Percentiles rank a stretch among this genome's conserved stretches.
Conservation (phyloP, 2,329 filamentous ascomycete species). For the Amylocarpus encephaloides region DNA sequence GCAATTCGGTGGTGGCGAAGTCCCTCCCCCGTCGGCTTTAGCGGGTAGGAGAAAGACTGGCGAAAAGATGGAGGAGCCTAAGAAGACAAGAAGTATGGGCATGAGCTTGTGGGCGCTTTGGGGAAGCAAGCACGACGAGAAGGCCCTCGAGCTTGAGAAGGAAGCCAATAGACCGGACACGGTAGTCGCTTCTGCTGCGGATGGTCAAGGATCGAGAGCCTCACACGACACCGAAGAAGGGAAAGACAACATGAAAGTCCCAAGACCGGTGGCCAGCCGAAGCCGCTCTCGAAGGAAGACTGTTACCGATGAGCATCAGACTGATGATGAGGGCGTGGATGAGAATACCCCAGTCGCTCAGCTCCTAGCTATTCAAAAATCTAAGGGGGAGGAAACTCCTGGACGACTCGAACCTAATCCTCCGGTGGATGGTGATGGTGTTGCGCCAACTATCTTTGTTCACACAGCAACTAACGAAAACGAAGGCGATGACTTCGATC, state of each 20-base stretch:
- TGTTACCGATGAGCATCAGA: slow-evolving; percentile 48
- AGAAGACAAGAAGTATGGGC: slow-evolving; percentile 60
- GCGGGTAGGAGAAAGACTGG: slow-evolving; percentile 59
- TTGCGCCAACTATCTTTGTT: slow-evolving; percentile 16
- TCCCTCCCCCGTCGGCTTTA: slow-evolving; percentile 76
- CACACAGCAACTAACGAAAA: slow-evolving; percentile 28
- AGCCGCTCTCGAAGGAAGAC: slow-evolving; percentile 40
- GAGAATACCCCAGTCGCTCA: slow-evolving; percentile 40
- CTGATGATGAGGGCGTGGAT: slow-evolving; percentile 31
- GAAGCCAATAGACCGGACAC: slow-evolving; percentile 39
- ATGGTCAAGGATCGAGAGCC: slow-evolving; percentile 38
- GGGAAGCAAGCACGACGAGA: slow-evolving; percentile 84
- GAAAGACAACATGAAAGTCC: slow-evolving; percentile 9
- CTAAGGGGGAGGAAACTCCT: slow-evolving; percentile 32
- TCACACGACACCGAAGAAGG: slow-evolving; percentile 18
- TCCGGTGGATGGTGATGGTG: slow-evolving; percentile 6
- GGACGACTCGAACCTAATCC: slow-evolving; percentile 15
- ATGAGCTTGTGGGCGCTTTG: slow-evolving; percentile 80
- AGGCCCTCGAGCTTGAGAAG: slow-evolving; percentile 56
- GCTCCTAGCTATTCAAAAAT: slow-evolving; percentile 38
- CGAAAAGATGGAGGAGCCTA: slow-evolving; percentile 44
- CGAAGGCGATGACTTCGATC: slow-evolving; percentile 41
- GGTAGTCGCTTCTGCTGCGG: slow-evolving; percentile 33
- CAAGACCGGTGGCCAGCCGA: slow-evolving; percentile 25
- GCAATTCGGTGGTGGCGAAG: slow-evolving; percentile 63